Base-by-base conservation (phyloP, 176 grass and related monocot genomes). In the Rhynchospora breviuscula region DNA sequence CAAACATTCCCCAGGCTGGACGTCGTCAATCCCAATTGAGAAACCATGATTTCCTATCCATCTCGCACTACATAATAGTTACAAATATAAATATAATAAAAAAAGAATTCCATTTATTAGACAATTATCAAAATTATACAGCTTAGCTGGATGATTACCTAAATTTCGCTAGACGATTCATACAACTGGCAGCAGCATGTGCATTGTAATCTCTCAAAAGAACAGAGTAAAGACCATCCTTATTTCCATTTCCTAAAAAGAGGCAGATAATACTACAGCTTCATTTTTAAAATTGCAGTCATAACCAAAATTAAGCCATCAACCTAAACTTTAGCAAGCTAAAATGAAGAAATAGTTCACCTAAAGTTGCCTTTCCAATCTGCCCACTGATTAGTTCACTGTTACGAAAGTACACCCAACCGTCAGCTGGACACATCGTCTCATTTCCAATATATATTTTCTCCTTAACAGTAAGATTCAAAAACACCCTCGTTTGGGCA, bases 41-140 rank as follows among this genome's bases (percentile, higher is more conserved):
- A 98, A 98, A 59, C 95, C 95, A 91, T 98, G 95, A 73, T 98
- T 98, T 40, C 95, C 92, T 71, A 98, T 94, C 91, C 93, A 98
- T 81, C 95, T 98, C 63, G 95, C 95, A 94, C 95, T 98, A 79
- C 72, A 91, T 29, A 14, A 62, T 63, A 13, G 17, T 46, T 81
- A 46, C 9, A 74, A 21, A 67, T 33, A 12, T 29, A 66, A 23
- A 31, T 29, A 66, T 52, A 74, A 74, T 51, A 8, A 59, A 58
- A 5, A 78, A 57, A 56, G 53, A 61, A 18, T 23, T 47, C 60
- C 26, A 26, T 63, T 82, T 47, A 48, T 81, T 66, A 61, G 12
- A 45, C 8, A 67, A 59, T 84, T 65, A 83, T 45, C 58, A 85
- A 58, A 70, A 31, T 56, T 81, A 46, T 18, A 68, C 80, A 29